A percentile compares a stretch with the other conserved stretches of the same genome.
Evolutionary conservation across 23 red algal species (phyloP).

Genomic region (Gracilaria gracilis): DNA sequence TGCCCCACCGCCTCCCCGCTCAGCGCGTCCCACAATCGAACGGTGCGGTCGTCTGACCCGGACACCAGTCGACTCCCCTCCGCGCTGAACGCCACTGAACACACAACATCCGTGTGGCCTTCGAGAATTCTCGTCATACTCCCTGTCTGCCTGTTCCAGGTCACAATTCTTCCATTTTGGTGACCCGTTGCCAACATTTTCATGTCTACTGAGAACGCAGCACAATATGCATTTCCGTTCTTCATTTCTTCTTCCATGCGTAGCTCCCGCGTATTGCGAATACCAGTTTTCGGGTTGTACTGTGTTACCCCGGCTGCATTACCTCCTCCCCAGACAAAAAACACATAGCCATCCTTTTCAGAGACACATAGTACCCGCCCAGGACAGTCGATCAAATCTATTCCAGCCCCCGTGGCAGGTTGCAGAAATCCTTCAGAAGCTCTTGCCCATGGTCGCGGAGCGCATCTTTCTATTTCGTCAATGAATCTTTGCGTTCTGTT

Average conservation of each 20-base stretch:
- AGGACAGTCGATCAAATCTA: not conserved
- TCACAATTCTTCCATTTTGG: not conserved
- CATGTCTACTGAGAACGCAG: not conserved
- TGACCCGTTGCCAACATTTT: not conserved
- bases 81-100: not conserved
- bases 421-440: not conserved
- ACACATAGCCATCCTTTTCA: not conserved
- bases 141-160: not conserved
- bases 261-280: not conserved
- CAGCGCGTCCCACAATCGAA: not conserved
- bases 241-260: not conserved
- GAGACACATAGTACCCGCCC: not conserved
- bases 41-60: not conserved
- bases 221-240: not conserved
- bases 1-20: not conserved
- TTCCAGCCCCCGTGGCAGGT: not conserved
- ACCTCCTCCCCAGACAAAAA: not conserved
- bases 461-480: not conserved
- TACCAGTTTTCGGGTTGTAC: not conserved
- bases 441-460: constrained; percentile 12
- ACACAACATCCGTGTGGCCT: not conserved
- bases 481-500: not conserved
- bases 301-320: not conserved
- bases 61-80: constrained; percentile 13
- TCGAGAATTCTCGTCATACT: not conserved